These are phyloP conservation scores for Populus ilicifolia DNA, from an alignment of 345 rosid genomes.

Conservation along the genomic window DNA sequence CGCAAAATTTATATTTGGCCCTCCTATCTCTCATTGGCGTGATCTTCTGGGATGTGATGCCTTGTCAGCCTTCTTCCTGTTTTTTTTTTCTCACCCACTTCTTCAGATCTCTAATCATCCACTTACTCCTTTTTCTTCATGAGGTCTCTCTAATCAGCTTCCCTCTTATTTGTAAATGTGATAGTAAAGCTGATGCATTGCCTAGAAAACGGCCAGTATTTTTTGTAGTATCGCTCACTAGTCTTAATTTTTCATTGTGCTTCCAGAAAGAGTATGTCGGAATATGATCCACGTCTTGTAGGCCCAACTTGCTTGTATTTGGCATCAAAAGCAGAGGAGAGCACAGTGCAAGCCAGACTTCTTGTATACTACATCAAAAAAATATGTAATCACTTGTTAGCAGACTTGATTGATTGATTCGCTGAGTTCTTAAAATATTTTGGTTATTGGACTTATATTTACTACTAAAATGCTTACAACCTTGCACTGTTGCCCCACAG, in stretches of 20 bases:
- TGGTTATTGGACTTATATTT: slow-evolving; percentile 3
- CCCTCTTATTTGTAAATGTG: background rate
- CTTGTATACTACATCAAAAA: slow-evolving; percentile 69
- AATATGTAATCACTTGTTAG: slow-evolving; percentile 45
- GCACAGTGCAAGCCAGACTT: slow-evolving; percentile 82
- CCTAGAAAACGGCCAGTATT: background rate
- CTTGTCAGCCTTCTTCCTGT: background rate
- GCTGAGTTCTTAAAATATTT: background rate
- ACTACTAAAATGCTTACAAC: slow-evolving; percentile 18
- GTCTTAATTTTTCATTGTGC: slow-evolving; percentile 7
- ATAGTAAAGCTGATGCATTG: background rate
- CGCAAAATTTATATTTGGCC: background rate
- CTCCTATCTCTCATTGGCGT: background rate
- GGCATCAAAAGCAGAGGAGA: slow-evolving; percentile 98
- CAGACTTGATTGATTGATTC: slow-evolving; percentile 3
- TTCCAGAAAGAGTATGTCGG: slow-evolving; percentile 81
- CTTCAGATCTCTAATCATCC: background rate
- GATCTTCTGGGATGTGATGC: background rate
- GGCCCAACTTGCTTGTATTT: slow-evolving; percentile 94
- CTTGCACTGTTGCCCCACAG: slow-evolving; percentile 39
- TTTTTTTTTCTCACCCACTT: background rate
- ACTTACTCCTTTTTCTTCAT: background rate
- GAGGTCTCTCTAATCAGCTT: background rate
- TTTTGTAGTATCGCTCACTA: slow-evolving; percentile 6
- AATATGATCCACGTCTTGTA: slow-evolving; percentile 89